Evolutionary conservation across 495 filamentous ascomycete species (phyloP).

Genomic region (Annulohypoxylon stygium): DNA sequence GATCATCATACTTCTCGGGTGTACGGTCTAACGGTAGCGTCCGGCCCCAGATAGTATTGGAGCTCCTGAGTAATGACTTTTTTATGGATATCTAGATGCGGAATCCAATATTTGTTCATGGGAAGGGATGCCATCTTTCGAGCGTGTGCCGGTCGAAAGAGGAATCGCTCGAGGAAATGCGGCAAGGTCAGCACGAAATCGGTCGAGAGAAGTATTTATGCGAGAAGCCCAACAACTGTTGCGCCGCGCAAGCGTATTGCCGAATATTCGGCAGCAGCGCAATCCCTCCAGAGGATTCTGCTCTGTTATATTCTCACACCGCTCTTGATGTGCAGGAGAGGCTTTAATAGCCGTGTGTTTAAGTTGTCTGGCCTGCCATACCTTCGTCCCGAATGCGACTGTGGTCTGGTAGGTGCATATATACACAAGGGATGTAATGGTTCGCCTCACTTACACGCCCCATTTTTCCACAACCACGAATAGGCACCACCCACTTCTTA

Average conservation of each 20-base stretch:
- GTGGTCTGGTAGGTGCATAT: constrained; percentile 43
- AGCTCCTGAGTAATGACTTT: constrained; percentile 69
- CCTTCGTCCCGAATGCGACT: constrained; percentile 49
- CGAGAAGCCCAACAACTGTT: constrained; percentile 29
- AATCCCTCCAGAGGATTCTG: constrained; percentile 22
- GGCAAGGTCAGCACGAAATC: constrained; percentile 34
- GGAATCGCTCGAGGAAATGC: constrained; percentile 23
- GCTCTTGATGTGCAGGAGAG: constrained; percentile 41
- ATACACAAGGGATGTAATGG: constrained; percentile 48
- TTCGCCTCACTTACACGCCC: constrained; percentile 55
- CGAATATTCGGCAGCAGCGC: constrained; percentile 25
- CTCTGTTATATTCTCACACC: constrained; percentile 41
- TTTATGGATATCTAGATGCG: constrained; percentile 68
- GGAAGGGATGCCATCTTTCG: constrained; percentile 56
- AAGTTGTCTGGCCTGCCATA: constrained; percentile 34
- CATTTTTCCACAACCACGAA: constrained; percentile 49
- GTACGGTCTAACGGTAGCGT: constrained; percentile 66
- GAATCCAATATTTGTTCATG: constrained; percentile 70
- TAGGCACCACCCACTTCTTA: constrained; percentile 33
- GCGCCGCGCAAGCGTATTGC: constrained; percentile 39
- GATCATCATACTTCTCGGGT: constrained; percentile 61
- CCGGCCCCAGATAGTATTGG: constrained; percentile 67
- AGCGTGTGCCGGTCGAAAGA: constrained; percentile 25
- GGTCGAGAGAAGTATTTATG: constrained; percentile 45
- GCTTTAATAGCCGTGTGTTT: constrained; percentile 46